Conservation (phyloP, 2,329 filamentous ascomycete genomes). For the Hymenotorrendiella dingleyae region DNA sequence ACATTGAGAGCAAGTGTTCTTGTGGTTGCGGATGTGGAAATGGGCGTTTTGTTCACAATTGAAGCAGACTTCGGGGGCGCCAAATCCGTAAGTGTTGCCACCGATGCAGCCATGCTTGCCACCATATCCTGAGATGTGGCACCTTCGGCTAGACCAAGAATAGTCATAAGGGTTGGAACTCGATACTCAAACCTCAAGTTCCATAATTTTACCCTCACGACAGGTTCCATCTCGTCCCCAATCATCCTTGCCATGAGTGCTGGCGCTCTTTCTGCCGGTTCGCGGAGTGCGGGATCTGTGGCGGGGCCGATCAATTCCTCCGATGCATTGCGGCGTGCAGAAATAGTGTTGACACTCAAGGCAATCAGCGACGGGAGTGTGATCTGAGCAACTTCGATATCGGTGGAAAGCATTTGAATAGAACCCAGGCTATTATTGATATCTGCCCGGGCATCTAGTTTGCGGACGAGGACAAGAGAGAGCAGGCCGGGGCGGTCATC, state of each 20-base stretch:
- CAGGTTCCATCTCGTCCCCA: constrained; percentile 88
- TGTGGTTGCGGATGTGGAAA: constrained; percentile 17
- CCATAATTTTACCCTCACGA: constrained; percentile 80
- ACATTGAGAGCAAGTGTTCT: constrained; percentile 66
- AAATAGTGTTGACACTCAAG: constrained; percentile 61
- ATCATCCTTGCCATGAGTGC: constrained; percentile 87
- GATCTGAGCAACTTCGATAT: constrained; percentile 73
- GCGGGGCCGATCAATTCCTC: constrained; percentile 66
- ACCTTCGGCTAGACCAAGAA: constrained; percentile 65
- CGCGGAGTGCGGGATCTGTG: constrained; percentile 25
- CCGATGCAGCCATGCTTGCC: constrained; percentile 68
- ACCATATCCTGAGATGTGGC: constrained; percentile 68
- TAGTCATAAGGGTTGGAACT: constrained; percentile 73
- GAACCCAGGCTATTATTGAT: constrained; percentile 65
- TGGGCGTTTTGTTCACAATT: constrained; percentile 7
- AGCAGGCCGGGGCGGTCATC: constrained; percentile 89
- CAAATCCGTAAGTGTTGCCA: constrained; percentile 68
- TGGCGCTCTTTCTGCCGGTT: constrained; percentile 38
- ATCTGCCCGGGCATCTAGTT: constrained; percentile 54
- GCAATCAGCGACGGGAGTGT: constrained; percentile 78
- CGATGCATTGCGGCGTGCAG: constrained; percentile 55
- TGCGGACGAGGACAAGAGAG: constrained; percentile 62
- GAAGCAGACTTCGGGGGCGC: constrained; percentile 39
- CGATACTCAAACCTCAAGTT: constrained; percentile 85
- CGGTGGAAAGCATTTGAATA: constrained; percentile 50